A percentile compares a stretch with the other conserved stretches of the same genome.
Conservation (phyloP, 129 eudicot species). For the Arctium lappa region DNA sequence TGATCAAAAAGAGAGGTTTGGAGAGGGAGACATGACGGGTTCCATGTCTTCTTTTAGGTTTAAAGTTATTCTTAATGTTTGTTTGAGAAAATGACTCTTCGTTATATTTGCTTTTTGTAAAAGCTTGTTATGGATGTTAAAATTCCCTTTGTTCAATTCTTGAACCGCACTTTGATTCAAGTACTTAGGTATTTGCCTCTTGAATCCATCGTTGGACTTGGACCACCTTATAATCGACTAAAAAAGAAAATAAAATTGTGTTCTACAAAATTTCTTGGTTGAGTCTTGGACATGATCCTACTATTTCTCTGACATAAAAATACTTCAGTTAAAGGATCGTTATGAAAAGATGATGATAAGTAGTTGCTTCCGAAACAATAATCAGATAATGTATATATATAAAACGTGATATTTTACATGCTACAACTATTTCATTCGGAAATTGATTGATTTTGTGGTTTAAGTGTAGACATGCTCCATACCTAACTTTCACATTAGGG, state of each 20-base stretch:
- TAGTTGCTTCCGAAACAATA: background rate
- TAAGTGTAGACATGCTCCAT: background rate
- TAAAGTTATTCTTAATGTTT: conserved; percentile 37
- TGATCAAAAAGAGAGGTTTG: conserved; percentile 20
- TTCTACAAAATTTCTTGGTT: background rate
- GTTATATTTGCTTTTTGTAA: conserved; percentile 17
- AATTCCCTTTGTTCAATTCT: conserved; percentile 28
- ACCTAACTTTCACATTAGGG: background rate
- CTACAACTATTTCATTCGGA: background rate
- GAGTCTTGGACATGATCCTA: background rate
- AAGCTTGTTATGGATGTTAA: background rate
- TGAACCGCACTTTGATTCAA: conserved; percentile 6
- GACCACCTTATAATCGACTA: background rate
- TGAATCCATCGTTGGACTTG: conserved; percentile 8
- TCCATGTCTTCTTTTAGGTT: conserved; percentile 21
- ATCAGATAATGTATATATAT: background rate
- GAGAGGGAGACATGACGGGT: conserved; percentile 20
- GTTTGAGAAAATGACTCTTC: conserved; percentile 33
- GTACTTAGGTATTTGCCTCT: conserved; percentile 1
- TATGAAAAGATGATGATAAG: background rate
- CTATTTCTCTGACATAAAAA: background rate
- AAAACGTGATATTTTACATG: background rate
- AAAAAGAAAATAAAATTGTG: too few species aligned
- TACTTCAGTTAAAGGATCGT: background rate
- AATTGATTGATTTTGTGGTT: background rate